Percentiles rank a stretch among this genome's conserved stretches.
phyloP scores from a whole-genome alignment of 2,329 filamentous ascomycete species.

The Sphaerulina vaccinii region DNA sequence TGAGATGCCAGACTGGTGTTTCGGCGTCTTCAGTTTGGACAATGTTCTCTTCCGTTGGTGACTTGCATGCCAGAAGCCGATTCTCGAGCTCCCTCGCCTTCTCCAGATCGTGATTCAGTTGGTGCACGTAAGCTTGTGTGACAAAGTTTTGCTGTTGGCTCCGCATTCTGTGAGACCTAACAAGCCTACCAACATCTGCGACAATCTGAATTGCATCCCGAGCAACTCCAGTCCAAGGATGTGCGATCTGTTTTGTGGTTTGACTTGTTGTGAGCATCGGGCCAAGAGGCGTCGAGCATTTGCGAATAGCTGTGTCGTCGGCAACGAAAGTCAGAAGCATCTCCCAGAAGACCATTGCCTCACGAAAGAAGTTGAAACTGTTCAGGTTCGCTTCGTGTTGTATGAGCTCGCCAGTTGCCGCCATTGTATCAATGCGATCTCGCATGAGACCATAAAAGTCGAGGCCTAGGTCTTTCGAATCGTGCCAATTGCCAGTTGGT shows the following conservation, averaged over 20 bases:
- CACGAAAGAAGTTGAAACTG: constrained; percentile 53
- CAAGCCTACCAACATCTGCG: constrained; percentile 45
- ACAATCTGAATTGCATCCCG: constrained; percentile 47
- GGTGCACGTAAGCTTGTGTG: constrained; percentile 24
- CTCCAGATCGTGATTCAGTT: constrained; percentile 25
- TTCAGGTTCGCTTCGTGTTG: constrained; percentile 29
- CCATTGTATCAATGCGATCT: constrained; percentile 19
- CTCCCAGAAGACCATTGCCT: constrained; percentile 60
- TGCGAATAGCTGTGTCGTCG: constrained; percentile 53
- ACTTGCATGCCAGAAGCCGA: constrained; percentile 49
- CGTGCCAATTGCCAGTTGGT: constrained; percentile 61
- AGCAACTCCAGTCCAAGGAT: constrained; percentile 51
- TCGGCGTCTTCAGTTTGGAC: constrained; percentile 53
- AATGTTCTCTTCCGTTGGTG: constrained; percentile 50
- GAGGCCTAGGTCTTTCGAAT: constrained; percentile 56
- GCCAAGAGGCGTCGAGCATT: constrained; percentile 31
- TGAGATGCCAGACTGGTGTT: constrained; percentile 54
- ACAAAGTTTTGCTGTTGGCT: constrained; percentile 24
- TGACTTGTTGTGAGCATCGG: constrained; percentile 38
- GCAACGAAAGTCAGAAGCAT: constrained; percentile 41
- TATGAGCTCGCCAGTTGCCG: constrained; percentile 8
- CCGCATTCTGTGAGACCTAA: constrained; percentile 23
- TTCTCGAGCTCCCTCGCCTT: constrained; percentile 48
- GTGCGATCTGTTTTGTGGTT: constrained; percentile 17
- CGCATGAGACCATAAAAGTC: constrained; percentile 42